phyloP scores from a whole-genome alignment of 1,284 basidiomycete species.

The Microbotryomycetes sp. region DNA sequence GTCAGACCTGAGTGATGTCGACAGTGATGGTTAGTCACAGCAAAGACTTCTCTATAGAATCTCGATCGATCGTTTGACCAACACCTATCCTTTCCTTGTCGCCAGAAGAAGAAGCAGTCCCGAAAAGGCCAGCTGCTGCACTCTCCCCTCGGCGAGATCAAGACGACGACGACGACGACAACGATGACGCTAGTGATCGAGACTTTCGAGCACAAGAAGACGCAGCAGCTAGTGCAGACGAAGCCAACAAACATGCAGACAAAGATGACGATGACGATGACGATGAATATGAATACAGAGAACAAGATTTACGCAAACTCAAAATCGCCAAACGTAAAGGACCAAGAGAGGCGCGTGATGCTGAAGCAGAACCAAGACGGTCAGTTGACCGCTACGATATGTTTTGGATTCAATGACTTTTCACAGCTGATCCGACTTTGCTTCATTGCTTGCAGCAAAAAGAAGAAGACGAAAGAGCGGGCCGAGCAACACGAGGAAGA shows the following conservation, averaged over 20 bases:
- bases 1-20: slow-evolving; percentile 10
- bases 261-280: slow-evolving; percentile 3
- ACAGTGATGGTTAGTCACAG: neutral
- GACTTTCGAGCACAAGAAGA: neutral
- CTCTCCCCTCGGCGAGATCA: neutral
- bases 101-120: slow-evolving; percentile 1
- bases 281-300: slow-evolving; percentile 7
- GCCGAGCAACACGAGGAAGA: slow-evolving; percentile 47
- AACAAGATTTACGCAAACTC: slow-evolving; percentile 36
- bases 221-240: neutral
- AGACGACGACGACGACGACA: neutral
- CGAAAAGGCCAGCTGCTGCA: neutral
- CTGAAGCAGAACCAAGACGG: slow-evolving; percentile 47
- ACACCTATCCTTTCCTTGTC: neutral
- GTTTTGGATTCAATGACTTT: slow-evolving; percentile 33
- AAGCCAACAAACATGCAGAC: neutral
- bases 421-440: slow-evolving; percentile 27
- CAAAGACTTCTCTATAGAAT: neutral
- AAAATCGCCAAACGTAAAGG: slow-evolving; percentile 48
- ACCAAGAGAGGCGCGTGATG: slow-evolving; percentile 47
- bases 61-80: neutral
- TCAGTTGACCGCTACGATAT: slow-evolving; percentile 55
- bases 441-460: slow-evolving; percentile 43
- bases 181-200: neutral
- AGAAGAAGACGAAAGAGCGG: slow-evolving; percentile 52